Evolutionary conservation across 2,329 filamentous ascomycete species (phyloP).

Genomic region (Trichoderma atroviride): DNA sequence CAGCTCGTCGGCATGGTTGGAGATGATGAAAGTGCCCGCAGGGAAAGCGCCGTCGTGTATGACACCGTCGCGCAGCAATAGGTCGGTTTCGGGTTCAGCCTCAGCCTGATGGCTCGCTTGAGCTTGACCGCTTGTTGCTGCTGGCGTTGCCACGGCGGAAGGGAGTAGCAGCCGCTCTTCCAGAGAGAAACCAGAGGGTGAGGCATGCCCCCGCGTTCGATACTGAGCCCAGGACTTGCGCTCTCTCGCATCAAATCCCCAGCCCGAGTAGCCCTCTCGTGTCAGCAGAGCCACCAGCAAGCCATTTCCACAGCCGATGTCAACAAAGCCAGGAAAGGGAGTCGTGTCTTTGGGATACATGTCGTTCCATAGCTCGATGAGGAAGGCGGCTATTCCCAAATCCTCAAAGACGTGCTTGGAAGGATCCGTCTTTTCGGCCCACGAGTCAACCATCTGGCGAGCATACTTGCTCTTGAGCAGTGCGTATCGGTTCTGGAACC

Average conservation of each 20-base stretch:
- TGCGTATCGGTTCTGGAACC: slow-evolving; percentile 81
- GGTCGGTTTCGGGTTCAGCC: not conserved
- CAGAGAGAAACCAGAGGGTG: slow-evolving; percentile 42
- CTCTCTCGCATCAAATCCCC: slow-evolving; percentile 87
- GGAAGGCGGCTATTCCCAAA: slow-evolving; percentile 83
- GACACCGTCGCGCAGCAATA: not conserved
- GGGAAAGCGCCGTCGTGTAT: slow-evolving; percentile 68
- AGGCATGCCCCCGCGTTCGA: slow-evolving; percentile 38
- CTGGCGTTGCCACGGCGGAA: slow-evolving; percentile 35
- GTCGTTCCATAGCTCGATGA: slow-evolving; percentile 86
- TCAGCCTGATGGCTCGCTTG: slow-evolving; percentile 24
- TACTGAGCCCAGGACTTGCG: slow-evolving; percentile 86
- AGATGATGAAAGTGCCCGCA: slow-evolving; percentile 83
- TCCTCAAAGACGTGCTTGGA: slow-evolving; percentile 96
- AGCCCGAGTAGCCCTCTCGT: slow-evolving; percentile 79
- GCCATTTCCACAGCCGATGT: slow-evolving; percentile 95
- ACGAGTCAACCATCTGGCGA: slow-evolving; percentile 66
- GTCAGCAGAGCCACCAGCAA: slow-evolving; percentile 82
- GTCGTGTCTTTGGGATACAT: slow-evolving; percentile 65
- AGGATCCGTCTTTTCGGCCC: slow-evolving; percentile 87
- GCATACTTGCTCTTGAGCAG: slow-evolving; percentile 80
- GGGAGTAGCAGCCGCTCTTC: slow-evolving; percentile 55
- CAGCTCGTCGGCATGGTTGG: slow-evolving; percentile 95
- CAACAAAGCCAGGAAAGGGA: slow-evolving; percentile 84
- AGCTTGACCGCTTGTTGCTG: not conserved